phyloP scores from a whole-genome alignment of 179 eudicot species.

The Beta corolliflora region DNA sequence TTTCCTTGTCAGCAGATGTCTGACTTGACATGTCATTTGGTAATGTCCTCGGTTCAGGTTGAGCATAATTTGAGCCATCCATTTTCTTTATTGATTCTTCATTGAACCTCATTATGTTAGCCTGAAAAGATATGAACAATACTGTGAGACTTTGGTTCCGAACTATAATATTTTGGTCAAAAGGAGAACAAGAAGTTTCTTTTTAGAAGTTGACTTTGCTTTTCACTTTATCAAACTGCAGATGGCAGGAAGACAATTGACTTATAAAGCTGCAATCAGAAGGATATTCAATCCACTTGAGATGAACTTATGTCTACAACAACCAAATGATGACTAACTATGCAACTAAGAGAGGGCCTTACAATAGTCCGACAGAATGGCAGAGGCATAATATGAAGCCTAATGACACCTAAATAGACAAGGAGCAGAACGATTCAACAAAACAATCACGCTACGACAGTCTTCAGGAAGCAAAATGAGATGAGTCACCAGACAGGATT shows the following conservation, averaged over 20 bases:
- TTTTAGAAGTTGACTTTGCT: not conserved
- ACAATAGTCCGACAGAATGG: not conserved
- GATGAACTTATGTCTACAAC: not conserved
- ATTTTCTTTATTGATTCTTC: constrained; percentile 71
- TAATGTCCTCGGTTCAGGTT: constrained; percentile 39
- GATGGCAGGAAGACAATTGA: not conserved
- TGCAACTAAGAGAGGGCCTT: not conserved
- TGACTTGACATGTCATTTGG: constrained; percentile 34
- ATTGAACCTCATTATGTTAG: constrained; percentile 81
- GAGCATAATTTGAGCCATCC: constrained; percentile 39
- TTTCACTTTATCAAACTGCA: not conserved
- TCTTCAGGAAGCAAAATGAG: not conserved
- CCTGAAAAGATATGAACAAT: constrained; percentile 49
- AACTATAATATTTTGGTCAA: not conserved
- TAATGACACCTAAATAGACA: not conserved
- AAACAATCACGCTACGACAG: not conserved
- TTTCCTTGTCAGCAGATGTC: constrained; percentile 23
- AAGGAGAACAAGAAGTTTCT: not conserved
- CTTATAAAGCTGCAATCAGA: not conserved
- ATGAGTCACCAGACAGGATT: not conserved
- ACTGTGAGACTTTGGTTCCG: not conserved
- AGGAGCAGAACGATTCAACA: not conserved
- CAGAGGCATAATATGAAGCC: not conserved
- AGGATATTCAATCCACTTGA: not conserved
- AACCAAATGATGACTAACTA: not conserved